phyloP scores from a whole-genome alignment of 2,329 filamentous ascomycete genomes.

The Trichophyton equinum region DNA sequence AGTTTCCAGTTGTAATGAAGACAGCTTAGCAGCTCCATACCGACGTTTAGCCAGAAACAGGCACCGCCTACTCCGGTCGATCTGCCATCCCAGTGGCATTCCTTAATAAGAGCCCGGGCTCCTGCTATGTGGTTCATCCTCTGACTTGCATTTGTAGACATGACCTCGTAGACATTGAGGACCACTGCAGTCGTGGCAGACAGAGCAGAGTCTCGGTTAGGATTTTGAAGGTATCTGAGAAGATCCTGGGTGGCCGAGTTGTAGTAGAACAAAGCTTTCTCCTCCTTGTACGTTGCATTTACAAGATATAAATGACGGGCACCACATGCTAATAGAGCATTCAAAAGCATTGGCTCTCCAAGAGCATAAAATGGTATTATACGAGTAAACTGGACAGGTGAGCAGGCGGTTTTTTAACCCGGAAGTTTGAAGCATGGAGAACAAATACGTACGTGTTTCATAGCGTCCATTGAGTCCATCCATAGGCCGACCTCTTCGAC shows the following conservation, averaged over 20 bases:
- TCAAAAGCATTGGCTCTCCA: conserved; percentile 73
- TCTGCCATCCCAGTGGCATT: conserved; percentile 76
- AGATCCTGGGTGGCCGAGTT: conserved; percentile 72
- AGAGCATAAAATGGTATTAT: conserved; percentile 73
- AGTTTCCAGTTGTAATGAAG: conserved; percentile 77
- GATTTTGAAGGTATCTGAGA: conserved; percentile 65
- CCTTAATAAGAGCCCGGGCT: conserved; percentile 71
- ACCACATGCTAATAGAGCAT: conserved; percentile 79
- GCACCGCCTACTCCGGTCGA: conserved; percentile 68
- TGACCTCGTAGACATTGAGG: conserved; percentile 84
- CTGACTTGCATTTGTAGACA: conserved; percentile 66
- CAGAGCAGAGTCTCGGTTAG: conserved; percentile 67
- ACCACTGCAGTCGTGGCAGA: conserved; percentile 81
- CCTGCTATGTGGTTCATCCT: conserved; percentile 85
- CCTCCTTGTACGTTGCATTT: conserved; percentile 57
- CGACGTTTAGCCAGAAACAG: conserved; percentile 90
- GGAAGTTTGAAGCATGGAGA: not conserved
- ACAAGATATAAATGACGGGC: conserved; percentile 66
- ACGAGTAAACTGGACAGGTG: conserved; percentile 51
- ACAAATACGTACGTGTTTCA: conserved; percentile 51
- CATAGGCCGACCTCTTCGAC: conserved; percentile 80
- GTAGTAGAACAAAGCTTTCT: conserved; percentile 72
- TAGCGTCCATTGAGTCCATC: conserved; percentile 84
- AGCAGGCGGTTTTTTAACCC: not conserved
- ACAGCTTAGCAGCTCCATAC: conserved; percentile 80